Conservation (phyloP, 2,329 filamentous ascomycete genomes). For the Verticillium nonalfalfae region DNA sequence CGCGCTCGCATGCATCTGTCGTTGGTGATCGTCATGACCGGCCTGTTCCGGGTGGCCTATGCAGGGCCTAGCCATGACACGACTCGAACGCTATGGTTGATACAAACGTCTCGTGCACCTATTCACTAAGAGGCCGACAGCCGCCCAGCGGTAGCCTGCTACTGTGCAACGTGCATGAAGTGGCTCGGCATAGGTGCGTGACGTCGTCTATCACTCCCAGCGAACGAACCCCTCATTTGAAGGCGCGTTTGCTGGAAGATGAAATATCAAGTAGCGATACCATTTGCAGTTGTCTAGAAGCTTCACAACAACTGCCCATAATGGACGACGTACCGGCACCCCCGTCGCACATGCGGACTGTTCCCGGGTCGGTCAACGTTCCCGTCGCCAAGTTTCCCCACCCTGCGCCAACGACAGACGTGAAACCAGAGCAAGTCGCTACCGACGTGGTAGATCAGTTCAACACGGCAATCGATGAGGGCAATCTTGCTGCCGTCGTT, state of each 20-base stretch:
- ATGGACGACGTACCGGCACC: neutral
- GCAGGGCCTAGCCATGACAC: neutral
- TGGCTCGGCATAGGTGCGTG: neutral
- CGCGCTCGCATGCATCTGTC: neutral
- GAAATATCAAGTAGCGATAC: too few relatives aligned
- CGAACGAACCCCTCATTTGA: neutral
- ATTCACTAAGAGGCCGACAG: neutral
- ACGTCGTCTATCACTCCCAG: neutral
- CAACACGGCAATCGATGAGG: slow-evolving; percentile 29
- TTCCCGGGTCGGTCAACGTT: slow-evolving; percentile 49
- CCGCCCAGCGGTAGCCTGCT: neutral
- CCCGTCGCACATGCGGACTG: neutral
- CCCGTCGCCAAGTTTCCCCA: slow-evolving; percentile 35
- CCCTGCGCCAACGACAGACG: slow-evolving; percentile 16
- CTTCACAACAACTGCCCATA: neutral
- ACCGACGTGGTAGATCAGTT: slow-evolving; percentile 27
- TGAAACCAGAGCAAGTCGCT: slow-evolving; percentile 30
- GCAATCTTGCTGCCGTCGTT: slow-evolving; percentile 25
- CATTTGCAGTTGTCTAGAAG: too few relatives aligned
- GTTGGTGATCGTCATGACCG: neutral
- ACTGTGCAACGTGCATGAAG: neutral
- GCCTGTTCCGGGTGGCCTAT: neutral
- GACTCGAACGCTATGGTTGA: neutral
- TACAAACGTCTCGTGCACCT: neutral
- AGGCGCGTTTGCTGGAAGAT: too few relatives aligned